Base-by-base conservation (phyloP, 129 eudicot species). In the Apium graveolens region DNA sequence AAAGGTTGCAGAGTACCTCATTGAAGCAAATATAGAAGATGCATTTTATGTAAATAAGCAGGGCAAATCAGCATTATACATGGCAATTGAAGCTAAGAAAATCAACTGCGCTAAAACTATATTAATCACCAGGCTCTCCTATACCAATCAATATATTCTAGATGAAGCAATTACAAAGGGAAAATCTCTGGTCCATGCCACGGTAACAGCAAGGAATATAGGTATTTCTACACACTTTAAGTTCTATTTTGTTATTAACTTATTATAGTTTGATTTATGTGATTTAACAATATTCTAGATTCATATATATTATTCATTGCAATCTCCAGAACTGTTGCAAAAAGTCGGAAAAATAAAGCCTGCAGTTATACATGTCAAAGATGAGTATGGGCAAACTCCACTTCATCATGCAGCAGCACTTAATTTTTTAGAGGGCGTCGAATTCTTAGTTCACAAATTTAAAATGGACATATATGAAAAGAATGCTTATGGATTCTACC, bases 381-480 rank as follows among this genome's bases (percentile, higher is more conserved):
- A 55, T 24, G 65, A 2, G n/a, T n/a, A n/a, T n/a, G n/a, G n/a
- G n/a, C n/a, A n/a, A n/a, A n/a, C n/a, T n/a, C n/a, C n/a, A n/a
- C 85, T 84, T 75, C 87, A 84, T 60, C 51, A 1, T 72, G 85
- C 92, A 29, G 86, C 81, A 31, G 37, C 73, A 49, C 49, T n/a
- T 2, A 86, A 83, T 55, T 84, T 31, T 26, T 73, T 69, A 70
- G 86, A 84, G 27, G 89, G 87, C 24, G 78, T 79, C 11, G 73
- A 42, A 4, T 86, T 78, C 83, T 82, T 88, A 79, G 57, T 88
- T 35, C 37, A 51, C 12, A 75, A 77, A 34, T 16, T 63, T 70
- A 46, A 37, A 26, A 29, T 38, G 57, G 48, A 37, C 55, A 44
- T 80, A n/a, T 41, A 72, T 12, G 69, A 75, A 65, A 78, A 41